Percentiles rank a stretch among this genome's conserved stretches.
These are phyloP conservation scores for Aspergillus texensis DNA, from an alignment of 2,329 filamentous ascomycete species.

Conservation along the genomic window DNA sequence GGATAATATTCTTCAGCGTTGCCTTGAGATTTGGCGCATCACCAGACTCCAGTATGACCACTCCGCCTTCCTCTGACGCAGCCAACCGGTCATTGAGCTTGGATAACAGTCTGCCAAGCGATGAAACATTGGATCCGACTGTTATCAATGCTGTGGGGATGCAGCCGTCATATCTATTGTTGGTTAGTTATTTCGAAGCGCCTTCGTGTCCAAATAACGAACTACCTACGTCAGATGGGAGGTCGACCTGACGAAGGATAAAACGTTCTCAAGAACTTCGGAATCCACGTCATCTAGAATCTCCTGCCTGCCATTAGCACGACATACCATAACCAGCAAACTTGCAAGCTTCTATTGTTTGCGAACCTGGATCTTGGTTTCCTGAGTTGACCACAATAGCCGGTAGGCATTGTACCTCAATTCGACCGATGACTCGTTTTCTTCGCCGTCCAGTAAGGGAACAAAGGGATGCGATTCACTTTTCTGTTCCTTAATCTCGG, in stretches of 20 bases:
- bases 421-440: slow-evolving; percentile 34
- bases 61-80: slow-evolving; percentile 33
- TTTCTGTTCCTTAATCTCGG: slow-evolving; percentile 26
- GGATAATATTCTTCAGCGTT: slow-evolving; percentile 50
- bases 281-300: slow-evolving; percentile 45
- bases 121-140: slow-evolving; percentile 47
- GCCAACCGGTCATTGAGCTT: slow-evolving; percentile 40
- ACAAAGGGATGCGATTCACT: slow-evolving; percentile 34
- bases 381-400: slow-evolving; percentile 42
- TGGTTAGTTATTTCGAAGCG: slow-evolving; percentile 16
- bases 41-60: slow-evolving; percentile 47
- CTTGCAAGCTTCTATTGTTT: neutral
- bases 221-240: slow-evolving; percentile 39
- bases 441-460: slow-evolving; percentile 43
- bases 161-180: slow-evolving; percentile 39
- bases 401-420: slow-evolving; percentile 42
- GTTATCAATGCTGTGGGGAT: slow-evolving; percentile 48
- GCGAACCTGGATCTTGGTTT: slow-evolving; percentile 43
- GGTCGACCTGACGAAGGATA: slow-evolving; percentile 39
- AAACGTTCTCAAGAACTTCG: slow-evolving; percentile 40
- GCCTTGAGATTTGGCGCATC: slow-evolving; percentile 51
- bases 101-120: slow-evolving; percentile 41
- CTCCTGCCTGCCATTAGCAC: slow-evolving; percentile 26
- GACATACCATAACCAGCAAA: neutral
- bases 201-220: neutral